phyloP scores from a whole-genome alignment of 805 yeast species.

The Ogataea methylovora region DNA sequence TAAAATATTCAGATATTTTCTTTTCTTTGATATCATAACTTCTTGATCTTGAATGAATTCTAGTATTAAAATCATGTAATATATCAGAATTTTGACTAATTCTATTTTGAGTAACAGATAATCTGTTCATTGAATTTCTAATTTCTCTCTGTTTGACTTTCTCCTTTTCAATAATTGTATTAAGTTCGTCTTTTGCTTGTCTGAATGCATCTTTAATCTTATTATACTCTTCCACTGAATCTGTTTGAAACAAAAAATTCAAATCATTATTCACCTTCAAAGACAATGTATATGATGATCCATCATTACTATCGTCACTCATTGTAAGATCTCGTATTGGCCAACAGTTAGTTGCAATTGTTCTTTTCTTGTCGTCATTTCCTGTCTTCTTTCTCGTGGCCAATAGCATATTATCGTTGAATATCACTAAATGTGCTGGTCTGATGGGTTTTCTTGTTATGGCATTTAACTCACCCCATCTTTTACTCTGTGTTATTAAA shows the following conservation, averaged over 20 bases:
- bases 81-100: constrained; percentile 27
- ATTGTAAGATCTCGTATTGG: constrained; percentile 56
- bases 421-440: constrained; percentile 65
- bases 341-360: constrained; percentile 73
- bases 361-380: constrained; percentile 21
- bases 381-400: constrained; percentile 53
- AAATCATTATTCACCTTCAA: constrained; percentile 16
- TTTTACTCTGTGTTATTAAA: constrained; percentile 66
- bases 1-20: constrained; percentile 15
- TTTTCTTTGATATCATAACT: constrained; percentile 34
- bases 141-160: constrained; percentile 33
- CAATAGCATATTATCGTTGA: constrained; percentile 70
- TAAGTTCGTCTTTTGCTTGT: constrained; percentile 53
- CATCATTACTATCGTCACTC: constrained; percentile 23
- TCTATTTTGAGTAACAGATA: constrained; percentile 22
- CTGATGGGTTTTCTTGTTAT: constrained; percentile 79
- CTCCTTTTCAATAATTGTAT: constrained; percentile 48
- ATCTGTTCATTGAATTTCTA: constrained; percentile 35
- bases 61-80: constrained; percentile 50
- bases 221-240: constrained; percentile 46
- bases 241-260: constrained; percentile 54
- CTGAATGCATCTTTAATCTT: constrained; percentile 49
- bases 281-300: constrained; percentile 14
- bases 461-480: constrained; percentile 82
- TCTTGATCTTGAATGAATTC: constrained; percentile 48